phyloP scores from a whole-genome alignment of 352 stramenopile genomes.

The Pythium dissimile region DNA sequence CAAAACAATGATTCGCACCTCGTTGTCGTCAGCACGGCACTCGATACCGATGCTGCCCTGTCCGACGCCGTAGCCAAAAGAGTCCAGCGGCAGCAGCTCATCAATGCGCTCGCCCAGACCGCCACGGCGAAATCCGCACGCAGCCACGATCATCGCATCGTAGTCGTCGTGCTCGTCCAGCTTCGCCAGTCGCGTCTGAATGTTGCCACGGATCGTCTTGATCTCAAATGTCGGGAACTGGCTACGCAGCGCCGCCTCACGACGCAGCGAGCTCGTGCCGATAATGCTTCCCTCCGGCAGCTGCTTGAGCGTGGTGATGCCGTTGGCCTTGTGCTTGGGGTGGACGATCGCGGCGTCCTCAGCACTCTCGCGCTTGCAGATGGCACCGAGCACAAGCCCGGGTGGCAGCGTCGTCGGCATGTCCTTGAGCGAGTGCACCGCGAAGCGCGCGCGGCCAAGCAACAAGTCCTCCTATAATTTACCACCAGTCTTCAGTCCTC shows the following conservation, averaged over 20 bases:
- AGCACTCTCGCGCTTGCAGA: conserved; percentile 80
- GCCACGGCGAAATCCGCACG: conserved; percentile 76
- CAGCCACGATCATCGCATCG: conserved; percentile 85
- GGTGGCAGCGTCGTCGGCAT: conserved; percentile 82
- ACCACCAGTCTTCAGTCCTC: too few relatives aligned
- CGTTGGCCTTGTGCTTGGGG: conserved; percentile 77
- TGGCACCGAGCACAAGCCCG: conserved; percentile 75
- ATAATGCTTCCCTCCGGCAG: conserved; percentile 71
- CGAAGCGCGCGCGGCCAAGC: conserved; percentile 61
- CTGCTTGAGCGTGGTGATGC: conserved; percentile 43
- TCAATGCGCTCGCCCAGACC: conserved; percentile 71
- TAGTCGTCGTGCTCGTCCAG: conserved; percentile 82
- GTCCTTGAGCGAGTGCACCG: conserved; percentile 88
- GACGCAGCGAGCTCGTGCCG: conserved; percentile 80
- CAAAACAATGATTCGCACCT: conserved; percentile 26
- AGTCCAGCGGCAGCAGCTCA: conserved; percentile 61
- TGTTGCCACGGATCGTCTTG: conserved; percentile 86
- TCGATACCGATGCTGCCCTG: conserved; percentile 87
- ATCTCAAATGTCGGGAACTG: conserved; percentile 73
- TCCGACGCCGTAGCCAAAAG: conserved; percentile 80
- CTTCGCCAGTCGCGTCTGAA: conserved; percentile 84
- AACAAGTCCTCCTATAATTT: conserved; percentile 56
- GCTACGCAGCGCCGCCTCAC: conserved; percentile 68
- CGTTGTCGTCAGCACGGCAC: conserved; percentile 60
- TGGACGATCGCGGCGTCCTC: conserved; percentile 82